A percentile compares a stretch with the other conserved stretches of the same genome.
Conservation (phyloP, 306 rosid genomes). For the Morella rubra region DNA sequence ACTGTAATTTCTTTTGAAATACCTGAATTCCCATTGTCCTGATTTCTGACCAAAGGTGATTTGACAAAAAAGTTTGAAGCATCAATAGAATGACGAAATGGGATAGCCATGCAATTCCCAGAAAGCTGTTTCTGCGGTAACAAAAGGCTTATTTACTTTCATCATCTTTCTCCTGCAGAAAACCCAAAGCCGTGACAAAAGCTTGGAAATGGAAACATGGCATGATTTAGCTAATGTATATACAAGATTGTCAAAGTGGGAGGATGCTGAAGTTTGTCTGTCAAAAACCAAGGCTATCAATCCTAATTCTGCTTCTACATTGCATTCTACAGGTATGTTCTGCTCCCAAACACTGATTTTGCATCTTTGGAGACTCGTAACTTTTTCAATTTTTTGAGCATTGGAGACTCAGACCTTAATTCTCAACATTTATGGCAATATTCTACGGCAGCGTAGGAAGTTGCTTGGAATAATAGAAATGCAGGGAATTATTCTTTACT, state of each 20-base stretch:
- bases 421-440: no score
- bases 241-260: constrained; percentile 68
- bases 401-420: no score
- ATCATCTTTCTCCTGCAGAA: constrained; percentile 41
- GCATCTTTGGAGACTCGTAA: background rate
- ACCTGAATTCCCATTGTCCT: background rate
- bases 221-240: constrained; percentile 78
- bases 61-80: background rate
- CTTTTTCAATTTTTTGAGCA: no score
- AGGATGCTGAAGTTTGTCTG: constrained; percentile 84
- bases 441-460: no score
- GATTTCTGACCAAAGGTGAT: background rate
- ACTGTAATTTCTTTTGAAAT: background rate
- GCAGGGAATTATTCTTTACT: no score
- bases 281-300: constrained; percentile 69
- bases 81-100: background rate
- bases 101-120: background rate
- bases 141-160: constrained; percentile 10
- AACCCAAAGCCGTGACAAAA: constrained; percentile 52
- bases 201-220: constrained; percentile 90
- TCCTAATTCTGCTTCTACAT: constrained; percentile 88
- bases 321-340: constrained; percentile 70
- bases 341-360: background rate
- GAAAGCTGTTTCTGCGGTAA: background rate
- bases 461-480: background rate